These are phyloP conservation scores for Coemansia sp. DNA, from an alignment of 192 early-diverging fungal genomes.

Conservation along the genomic window DNA sequence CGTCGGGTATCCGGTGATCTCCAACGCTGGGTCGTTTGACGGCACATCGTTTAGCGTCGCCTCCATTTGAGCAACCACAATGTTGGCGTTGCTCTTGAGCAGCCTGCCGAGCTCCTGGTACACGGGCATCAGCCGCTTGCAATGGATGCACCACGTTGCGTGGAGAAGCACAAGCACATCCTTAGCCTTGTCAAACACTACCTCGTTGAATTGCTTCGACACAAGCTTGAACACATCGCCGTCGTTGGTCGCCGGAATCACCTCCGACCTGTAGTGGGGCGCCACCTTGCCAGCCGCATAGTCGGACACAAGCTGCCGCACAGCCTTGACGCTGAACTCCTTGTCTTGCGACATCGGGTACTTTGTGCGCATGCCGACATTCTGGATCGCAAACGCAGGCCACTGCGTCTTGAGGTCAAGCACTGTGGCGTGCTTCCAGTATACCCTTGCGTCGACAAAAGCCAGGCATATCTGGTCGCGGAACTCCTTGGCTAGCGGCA, in stretches of 20 bases:
- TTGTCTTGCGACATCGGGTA: conserved; percentile 76
- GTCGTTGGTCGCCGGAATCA: conserved; percentile 78
- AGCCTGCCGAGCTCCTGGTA: conserved; percentile 81
- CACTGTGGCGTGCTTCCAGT: conserved; percentile 77
- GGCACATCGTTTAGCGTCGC: conserved; percentile 93
- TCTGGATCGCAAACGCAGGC: conserved; percentile 94
- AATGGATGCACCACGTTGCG: conserved; percentile 86
- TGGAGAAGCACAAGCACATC: conserved; percentile 94
- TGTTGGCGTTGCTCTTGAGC: conserved; percentile 42
- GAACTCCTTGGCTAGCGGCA: conserved; percentile 73
- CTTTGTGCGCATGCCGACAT: conserved; percentile 70
- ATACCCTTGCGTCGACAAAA: conserved; percentile 84
- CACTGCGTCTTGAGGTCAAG: conserved; percentile 83
- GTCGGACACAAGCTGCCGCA: conserved; percentile 64
- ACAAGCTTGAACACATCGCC: conserved; percentile 89
- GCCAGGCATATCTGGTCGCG: conserved; percentile 87
- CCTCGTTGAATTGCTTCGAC: conserved; percentile 72
- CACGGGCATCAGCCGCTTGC: conserved; percentile 69
- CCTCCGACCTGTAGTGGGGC: conserved; percentile 79
- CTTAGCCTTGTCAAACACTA: conserved; percentile 83
- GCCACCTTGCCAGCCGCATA: conserved; percentile 66
- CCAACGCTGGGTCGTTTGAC: conserved; percentile 59
- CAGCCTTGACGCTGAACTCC: conserved; percentile 60
- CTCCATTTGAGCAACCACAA: conserved; percentile 92
- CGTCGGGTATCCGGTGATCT: conserved; percentile 92